phyloP scores from a whole-genome alignment of 1,284 basidiomycete species.

The Fomitiporia mediterranea region DNA sequence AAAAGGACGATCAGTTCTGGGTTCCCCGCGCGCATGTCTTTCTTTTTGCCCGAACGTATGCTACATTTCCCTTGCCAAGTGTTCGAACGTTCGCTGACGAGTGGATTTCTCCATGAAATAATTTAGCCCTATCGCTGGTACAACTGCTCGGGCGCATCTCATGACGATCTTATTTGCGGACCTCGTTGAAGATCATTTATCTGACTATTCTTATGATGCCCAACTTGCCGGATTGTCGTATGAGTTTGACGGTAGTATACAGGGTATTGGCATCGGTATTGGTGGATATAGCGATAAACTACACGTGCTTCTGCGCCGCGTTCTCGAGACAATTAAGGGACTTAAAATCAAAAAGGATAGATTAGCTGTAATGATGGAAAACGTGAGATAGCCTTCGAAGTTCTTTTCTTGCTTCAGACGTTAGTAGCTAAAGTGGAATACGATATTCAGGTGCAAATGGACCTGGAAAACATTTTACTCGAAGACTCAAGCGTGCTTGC shows the following conservation, averaged over 20 bases:
- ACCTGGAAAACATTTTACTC: conserved; percentile 85
- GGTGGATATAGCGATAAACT: conserved; percentile 96
- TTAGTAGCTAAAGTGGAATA: not conserved
- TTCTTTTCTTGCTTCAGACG: conserved; percentile 10
- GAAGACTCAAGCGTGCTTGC: conserved; percentile 81
- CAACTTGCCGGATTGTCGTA: conserved; percentile 88
- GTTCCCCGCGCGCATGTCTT: conserved; percentile 80
- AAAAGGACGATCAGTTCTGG: conserved; percentile 95
- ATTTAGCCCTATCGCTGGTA: conserved; percentile 29
- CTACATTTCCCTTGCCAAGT: too few species aligned
- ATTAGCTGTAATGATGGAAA: conserved; percentile 82
- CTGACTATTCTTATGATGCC: conserved; percentile 92
- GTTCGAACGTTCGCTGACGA: too few species aligned
- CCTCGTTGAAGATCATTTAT: conserved; percentile 84
- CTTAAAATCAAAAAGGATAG: conserved; percentile 70
- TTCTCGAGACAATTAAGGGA: conserved; percentile 69
- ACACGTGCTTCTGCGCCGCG: conserved; percentile 66
- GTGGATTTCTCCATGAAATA: too few species aligned
- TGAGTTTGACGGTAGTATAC: conserved; percentile 59
- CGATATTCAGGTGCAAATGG: conserved; percentile 51
- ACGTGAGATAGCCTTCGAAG: conserved; percentile 50
- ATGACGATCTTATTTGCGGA: conserved; percentile 79
- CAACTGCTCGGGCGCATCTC: conserved; percentile 52
- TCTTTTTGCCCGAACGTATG: conserved; percentile 67
- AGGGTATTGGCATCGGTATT: conserved; percentile 68